phyloP scores from a whole-genome alignment of 495 filamentous ascomycete genomes.

The Daldinia loculata region DNA sequence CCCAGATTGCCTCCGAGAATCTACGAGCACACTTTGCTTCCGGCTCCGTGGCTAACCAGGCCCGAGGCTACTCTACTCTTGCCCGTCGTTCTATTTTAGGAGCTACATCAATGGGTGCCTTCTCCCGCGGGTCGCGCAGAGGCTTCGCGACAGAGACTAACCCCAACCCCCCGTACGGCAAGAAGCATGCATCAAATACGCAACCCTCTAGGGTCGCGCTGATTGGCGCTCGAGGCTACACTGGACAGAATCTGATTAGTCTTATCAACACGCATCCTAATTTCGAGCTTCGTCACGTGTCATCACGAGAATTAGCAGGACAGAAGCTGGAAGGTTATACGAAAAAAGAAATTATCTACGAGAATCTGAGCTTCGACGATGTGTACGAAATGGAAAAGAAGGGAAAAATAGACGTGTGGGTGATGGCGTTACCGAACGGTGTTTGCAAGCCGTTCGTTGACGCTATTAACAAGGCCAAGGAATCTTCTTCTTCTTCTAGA shows the following conservation, averaged over 20 bases:
- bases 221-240: conserved; percentile 96
- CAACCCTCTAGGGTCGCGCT: conserved; percentile 85
- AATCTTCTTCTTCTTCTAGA: conserved; percentile 47
- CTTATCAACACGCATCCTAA: conserved; percentile 92
- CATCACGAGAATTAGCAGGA: conserved; percentile 91
- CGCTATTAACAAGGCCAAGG: conserved; percentile 78
- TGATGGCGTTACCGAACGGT: conserved; percentile 97
- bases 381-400: conserved; percentile 89
- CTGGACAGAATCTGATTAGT: conserved; percentile 89
- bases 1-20: conserved; percentile 64
- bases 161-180: conserved; percentile 96
- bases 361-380: conserved; percentile 89
- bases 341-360: conserved; percentile 93
- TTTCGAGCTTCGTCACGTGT: conserved; percentile 93
- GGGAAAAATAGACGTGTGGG: conserved; percentile 96
- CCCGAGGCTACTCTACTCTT: conserved; percentile 41
- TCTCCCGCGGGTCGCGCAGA: conserved; percentile 31
- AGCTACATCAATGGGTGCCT: conserved; percentile 20
- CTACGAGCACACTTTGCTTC: conserved; percentile 45
- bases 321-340: conserved; percentile 90
- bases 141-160: conserved; percentile 66
- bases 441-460: conserved; percentile 97
- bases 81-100: conserved; percentile 40
- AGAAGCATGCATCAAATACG: conserved; percentile 85
- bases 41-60: conserved; percentile 44